Percentiles rank a stretch among this genome's conserved stretches.
These are phyloP conservation scores for Aspergillus mulundensis DNA, from an alignment of 495 filamentous ascomycete genomes.

Conservation along the genomic window DNA sequence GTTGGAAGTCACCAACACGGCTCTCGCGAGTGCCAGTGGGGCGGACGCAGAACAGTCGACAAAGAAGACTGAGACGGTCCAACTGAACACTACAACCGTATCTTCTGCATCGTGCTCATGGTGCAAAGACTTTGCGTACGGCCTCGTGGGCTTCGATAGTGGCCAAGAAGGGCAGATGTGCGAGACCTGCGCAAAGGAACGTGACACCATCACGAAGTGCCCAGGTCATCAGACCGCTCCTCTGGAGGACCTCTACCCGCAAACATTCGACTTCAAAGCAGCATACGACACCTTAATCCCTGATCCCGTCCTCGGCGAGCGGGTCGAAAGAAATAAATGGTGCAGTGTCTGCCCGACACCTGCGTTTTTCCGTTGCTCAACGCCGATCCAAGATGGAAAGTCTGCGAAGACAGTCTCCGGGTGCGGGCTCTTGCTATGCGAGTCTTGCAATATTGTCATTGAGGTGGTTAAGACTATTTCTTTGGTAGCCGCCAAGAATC, in stretches of 20 bases:
- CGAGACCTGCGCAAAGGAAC: conserved; percentile 28
- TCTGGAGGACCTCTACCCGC: conserved; percentile 16
- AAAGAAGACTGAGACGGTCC: too few species aligned
- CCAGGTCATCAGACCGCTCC: conserved; percentile 24
- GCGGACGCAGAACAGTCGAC: too few species aligned
- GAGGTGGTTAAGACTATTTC: conserved; percentile 22
- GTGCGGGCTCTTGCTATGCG: conserved; percentile 40
- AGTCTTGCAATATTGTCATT: conserved; percentile 29
- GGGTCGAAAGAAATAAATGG: conserved; percentile 24
- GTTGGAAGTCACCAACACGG: too few species aligned
- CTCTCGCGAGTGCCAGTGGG: too few species aligned
- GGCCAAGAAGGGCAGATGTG: conserved; percentile 36
- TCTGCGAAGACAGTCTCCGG: conserved; percentile 15
- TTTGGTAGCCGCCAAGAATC: conserved; percentile 21
- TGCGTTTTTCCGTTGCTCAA: conserved; percentile 33
- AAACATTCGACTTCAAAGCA: conserved; percentile 19
- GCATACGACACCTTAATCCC: conserved; percentile 24
- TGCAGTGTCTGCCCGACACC: conserved; percentile 39
- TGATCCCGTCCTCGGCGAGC: neutral
- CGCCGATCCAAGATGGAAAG: neutral
- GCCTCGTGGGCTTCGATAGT: conserved; percentile 34
- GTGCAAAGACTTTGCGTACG: conserved; percentile 31
- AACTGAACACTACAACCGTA: conserved; percentile 24
- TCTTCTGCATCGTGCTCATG: conserved; percentile 31
- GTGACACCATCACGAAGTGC: conserved; percentile 31